Percentiles rank a stretch among this genome's conserved stretches.
These are phyloP conservation scores for Elsinoe batatas DNA, from an alignment of 2,329 filamentous ascomycete genomes.

Conservation along the genomic window DNA sequence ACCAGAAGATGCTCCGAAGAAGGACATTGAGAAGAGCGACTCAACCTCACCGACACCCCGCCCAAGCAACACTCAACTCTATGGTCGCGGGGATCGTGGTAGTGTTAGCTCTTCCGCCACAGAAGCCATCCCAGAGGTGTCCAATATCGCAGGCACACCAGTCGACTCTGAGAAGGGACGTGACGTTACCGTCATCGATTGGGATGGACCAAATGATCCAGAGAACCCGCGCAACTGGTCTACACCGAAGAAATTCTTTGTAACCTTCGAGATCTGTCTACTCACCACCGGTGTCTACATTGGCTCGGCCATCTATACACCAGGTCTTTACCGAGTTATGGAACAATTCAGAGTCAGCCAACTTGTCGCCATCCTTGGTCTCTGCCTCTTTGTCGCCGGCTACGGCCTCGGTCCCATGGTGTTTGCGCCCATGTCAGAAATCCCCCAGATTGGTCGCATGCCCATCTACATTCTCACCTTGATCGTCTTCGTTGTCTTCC, in stretches of 20 bases:
- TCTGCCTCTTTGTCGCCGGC: constrained; percentile 26
- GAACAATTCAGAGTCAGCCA: constrained; percentile 31
- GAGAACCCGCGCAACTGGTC: constrained; percentile 41
- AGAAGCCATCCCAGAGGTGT: constrained; percentile 23
- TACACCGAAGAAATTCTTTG: constrained; percentile 32
- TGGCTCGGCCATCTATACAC: constrained; percentile 37
- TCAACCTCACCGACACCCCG: constrained; percentile 18
- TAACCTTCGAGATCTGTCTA: constrained; percentile 39
- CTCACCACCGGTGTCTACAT: constrained; percentile 40
- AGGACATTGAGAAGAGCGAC: constrained; percentile 16
- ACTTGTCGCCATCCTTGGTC: constrained; percentile 35
- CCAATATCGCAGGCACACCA: constrained; percentile 32
- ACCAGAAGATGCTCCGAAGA: constrained; percentile 25
- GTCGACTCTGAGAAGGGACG: constrained; percentile 45
- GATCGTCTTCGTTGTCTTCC: constrained; percentile 38
- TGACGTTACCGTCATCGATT: constrained; percentile 42
- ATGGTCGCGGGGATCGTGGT: not conserved
- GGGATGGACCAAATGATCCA: constrained; percentile 41
- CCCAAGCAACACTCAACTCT: not conserved
- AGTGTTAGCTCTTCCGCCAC: not conserved
- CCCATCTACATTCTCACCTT: constrained; percentile 37
- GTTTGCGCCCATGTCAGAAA: constrained; percentile 36
- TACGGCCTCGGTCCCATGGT: constrained; percentile 17
- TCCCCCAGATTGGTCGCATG: constrained; percentile 38
- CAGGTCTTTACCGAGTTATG: constrained; percentile 30